Percentiles rank a stretch among this genome's conserved stretches.
phyloP scores from a whole-genome alignment of 176 grass and related monocot genomes.

The Aegilops sharonensis region DNA sequence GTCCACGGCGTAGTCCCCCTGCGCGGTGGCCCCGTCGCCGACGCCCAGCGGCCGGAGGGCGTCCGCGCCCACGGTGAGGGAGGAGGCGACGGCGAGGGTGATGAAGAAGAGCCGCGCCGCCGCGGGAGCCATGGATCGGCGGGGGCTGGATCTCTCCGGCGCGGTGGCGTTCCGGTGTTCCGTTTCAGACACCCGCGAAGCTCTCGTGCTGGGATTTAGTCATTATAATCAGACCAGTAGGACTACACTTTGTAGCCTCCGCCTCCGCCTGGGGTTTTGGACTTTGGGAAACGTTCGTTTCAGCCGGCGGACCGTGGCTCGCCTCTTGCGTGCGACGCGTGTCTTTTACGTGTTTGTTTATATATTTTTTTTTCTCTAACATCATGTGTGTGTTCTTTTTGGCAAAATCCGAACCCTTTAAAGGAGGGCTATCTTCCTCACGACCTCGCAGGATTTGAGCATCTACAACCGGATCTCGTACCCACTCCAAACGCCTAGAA shows the following conservation, averaged over 20 bases:
- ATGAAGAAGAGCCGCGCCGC: slow-evolving; percentile 16
- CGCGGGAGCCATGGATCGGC: slow-evolving; percentile 33
- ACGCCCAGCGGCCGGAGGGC: slow-evolving; percentile 59
- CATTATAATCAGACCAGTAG: background rate
- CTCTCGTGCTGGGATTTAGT: background rate
- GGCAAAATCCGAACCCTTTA: no score
- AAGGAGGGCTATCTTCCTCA: no score
- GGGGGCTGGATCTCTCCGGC: slow-evolving; percentile 35
- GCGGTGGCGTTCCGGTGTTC: slow-evolving; percentile 4
- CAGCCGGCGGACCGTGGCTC: no score
- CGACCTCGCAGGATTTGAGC: no score
- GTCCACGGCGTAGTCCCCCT: slow-evolving; percentile 64
- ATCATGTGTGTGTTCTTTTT: no score
- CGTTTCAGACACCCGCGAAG: slow-evolving; percentile 5
- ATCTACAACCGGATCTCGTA: no score
- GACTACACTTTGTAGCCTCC: no score
- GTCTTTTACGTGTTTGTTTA: no score
- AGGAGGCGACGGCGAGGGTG: background rate
- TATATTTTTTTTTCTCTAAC: no score
- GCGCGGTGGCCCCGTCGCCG: background rate
- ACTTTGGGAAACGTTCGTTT: no score
- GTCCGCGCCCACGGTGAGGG: slow-evolving; percentile 18
- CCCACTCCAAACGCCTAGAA: no score
- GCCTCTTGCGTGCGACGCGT: no score
- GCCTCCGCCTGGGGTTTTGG: background rate